A percentile compares a stretch with the other conserved stretches of the same genome.
These are phyloP conservation scores for Babesia gibsoni DNA, from an alignment of 169 alveolate genomes.

Conservation along the genomic window DNA sequence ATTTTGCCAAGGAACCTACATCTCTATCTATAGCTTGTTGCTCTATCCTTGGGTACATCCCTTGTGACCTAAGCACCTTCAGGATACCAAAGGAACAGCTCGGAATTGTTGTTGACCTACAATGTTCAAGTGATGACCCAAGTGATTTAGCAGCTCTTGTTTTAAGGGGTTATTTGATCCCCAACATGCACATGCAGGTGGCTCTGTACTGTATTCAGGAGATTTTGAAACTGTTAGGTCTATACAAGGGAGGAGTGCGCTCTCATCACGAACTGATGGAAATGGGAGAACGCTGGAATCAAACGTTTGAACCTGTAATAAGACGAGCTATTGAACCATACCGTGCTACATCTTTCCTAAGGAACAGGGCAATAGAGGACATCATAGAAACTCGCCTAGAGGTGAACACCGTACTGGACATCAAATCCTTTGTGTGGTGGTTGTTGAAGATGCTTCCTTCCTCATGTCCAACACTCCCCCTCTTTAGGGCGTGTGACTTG, in stretches of 20 bases:
- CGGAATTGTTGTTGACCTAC: neutral
- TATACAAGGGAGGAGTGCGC: slow-evolving; percentile 25
- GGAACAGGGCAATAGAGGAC: slow-evolving; percentile 34
- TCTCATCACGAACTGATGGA: slow-evolving; percentile 8
- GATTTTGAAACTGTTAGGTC: slow-evolving; percentile 20
- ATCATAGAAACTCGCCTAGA: slow-evolving; percentile 35
- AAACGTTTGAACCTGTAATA: slow-evolving; percentile 4
- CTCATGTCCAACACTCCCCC: slow-evolving; percentile 30
- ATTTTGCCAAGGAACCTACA: slow-evolving; percentile 34
- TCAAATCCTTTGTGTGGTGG: slow-evolving; percentile 59
- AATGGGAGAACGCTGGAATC: slow-evolving; percentile 22
- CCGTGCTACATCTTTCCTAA: slow-evolving; percentile 27
- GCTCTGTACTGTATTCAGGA: slow-evolving; percentile 49
- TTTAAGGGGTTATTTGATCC: slow-evolving; percentile 30
- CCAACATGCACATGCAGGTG: slow-evolving; percentile 50
- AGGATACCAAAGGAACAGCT: neutral
- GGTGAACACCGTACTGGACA: slow-evolving; percentile 51
- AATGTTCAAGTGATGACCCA: neutral
- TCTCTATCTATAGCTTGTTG: slow-evolving; percentile 36
- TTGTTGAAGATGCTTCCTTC: slow-evolving; percentile 47
- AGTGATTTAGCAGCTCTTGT: slow-evolving; percentile 12
- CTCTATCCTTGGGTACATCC: slow-evolving; percentile 39
- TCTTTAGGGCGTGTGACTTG: slow-evolving; percentile 53
- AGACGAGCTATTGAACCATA: slow-evolving; percentile 39
- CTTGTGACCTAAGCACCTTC: slow-evolving; percentile 20